Evolutionary conservation across 805 yeast genomes (phyloP), one percentile per base, ranked within the genome.

Genomic region (Myxozyma lipomycoides): DNA sequence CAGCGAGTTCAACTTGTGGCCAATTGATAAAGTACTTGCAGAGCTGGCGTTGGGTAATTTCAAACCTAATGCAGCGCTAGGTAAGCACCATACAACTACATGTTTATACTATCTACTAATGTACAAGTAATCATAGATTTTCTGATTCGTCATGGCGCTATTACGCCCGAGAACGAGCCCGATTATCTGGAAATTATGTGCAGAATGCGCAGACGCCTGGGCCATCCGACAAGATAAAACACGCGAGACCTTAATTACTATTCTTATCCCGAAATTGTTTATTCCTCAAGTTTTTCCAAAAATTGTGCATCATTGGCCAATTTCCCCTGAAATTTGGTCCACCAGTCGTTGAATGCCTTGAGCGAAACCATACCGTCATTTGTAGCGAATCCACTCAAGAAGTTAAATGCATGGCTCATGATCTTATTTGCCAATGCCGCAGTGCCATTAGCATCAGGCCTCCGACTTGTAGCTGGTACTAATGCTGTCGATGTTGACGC

Each of bases 361-460:
- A 91, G 86, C 2, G 90, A 84, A 2, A 91, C 96, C 60, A 81
- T 86, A 2, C 95, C 95, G 21, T 78, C 73, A 3, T 71, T 66
- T 63, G 88, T 95, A 5, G 88, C 77, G 65, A 90, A 91, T n/a
- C 97, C 86, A 1, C 95, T 81, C 43, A 91, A 69, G 65, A 78
- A 93, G 64, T 93, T 90, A 69, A 91, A 93, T 1, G 97, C 97
- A 67, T 93, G 88, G 35, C 82, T 82, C 19, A 93, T 95, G 50
- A 93, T 88, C 64, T 86, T 86, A 55, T 85, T 86, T 1, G 97
- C 96, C 50, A 91, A 67, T 0, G 70, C 70, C 1, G 88, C 84
- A 1, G 81, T 75, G 22, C 72, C 66, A 7, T 65, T 59, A 1
- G 81, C 74, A 24, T 73, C 64, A 3, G 67, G 51, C 3, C 72